Evolutionary conservation across 495 filamentous ascomycete species (phyloP), one percentile per base, ranked within the genome.

Genomic region (Jackrogersella minutella): DNA sequence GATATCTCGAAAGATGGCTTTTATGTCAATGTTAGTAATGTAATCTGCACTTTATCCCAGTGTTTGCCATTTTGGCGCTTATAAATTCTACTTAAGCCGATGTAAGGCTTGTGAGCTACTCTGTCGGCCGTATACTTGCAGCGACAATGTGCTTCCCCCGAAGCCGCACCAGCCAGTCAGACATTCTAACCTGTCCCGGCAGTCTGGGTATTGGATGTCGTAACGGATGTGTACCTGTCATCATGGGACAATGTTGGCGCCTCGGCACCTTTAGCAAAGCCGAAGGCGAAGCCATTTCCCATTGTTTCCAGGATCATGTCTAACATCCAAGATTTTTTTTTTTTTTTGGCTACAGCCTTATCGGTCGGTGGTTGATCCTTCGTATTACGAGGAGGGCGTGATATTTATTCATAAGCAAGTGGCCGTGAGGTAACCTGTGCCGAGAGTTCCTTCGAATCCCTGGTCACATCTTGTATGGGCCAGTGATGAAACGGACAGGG

Each of bases 401-500:
- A 46, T 46, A 46, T 2, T 26, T 26, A 11, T 17, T 31, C 16
- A 11, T 47, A 36, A 40, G 28, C 22, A 31, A 64, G 36, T 57
- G 44, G 31, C 14, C 41, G 24, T 31, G 39, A 55, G 55, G 62
- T 36, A 65, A 22, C 37, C 37, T 22, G 58, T 61, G 46, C 44
- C 46, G 47, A 61, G 41, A 5, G 56, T 39, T n/a, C 31, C 40
- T n/a, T 33, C 16, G 43, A 44, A 36, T 62, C 22, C 60, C 26
- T 40, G 37, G 56, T 59, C 47, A 57, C 55, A 49, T 59, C 53
- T 46, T n/a, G 53, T 14, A 39, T 39, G 19, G 39, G 30, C 68
- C 64, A 71, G 50, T 71, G 59, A 68, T 61, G 68, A 71, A 71
- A 68, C 68, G 33, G 51, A 63, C 64, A 54, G 58, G 53, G 55